Conservation (phyloP, 805 yeast species). For the Martiniozyma abietophila region DNA sequence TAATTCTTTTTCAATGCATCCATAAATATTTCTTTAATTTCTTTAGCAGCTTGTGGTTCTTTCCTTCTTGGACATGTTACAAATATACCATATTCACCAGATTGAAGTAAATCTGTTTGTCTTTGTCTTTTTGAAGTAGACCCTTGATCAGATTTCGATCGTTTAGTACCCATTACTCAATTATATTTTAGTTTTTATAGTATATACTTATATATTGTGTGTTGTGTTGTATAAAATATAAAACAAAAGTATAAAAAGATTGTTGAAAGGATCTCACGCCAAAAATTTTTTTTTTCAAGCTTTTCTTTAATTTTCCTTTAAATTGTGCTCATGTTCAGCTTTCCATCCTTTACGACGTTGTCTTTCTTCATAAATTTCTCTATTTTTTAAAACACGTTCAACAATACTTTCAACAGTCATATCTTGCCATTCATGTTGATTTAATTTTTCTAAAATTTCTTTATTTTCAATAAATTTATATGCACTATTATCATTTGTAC, state of each 20-base stretch:
- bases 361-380: constrained; percentile 71
- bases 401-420: constrained; percentile 67
- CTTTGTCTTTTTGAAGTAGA: constrained; percentile 32
- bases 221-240: no score
- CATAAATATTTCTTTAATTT: constrained; percentile 48
- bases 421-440: constrained; percentile 49
- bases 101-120: constrained; percentile 50
- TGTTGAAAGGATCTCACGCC: no score
- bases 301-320: constrained; percentile 11
- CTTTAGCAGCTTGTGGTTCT: constrained; percentile 72
- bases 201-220: no score
- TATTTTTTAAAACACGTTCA: constrained; percentile 58
- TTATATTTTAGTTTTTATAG: no score
- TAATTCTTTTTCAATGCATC: constrained; percentile 43
- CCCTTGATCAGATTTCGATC: no score
- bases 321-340: constrained; percentile 37
- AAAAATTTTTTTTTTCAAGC: no score
- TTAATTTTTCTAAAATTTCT: constrained; percentile 32
- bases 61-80: constrained; percentile 81
- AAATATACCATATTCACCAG: constrained; percentile 79
- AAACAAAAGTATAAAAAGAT: no score
- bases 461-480: constrained; percentile 23
- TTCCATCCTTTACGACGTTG: constrained; percentile 84
- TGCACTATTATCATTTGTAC: constrained; percentile 31
- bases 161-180: no score